phyloP scores from a whole-genome alignment of 2,329 filamentous ascomycete genomes.

The Scorias spongiosa region DNA sequence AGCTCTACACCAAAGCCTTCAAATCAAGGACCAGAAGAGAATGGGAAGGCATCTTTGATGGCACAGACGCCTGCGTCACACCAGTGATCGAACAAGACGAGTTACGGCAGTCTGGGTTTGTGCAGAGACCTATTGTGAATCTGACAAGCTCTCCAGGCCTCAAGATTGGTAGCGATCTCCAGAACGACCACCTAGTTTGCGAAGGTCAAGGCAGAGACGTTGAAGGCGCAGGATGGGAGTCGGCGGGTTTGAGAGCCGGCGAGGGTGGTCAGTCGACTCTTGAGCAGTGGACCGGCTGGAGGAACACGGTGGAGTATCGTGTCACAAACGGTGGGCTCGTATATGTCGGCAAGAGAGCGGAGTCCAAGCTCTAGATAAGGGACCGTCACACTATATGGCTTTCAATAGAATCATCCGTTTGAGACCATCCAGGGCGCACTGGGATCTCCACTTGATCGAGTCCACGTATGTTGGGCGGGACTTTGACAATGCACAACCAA shows the following conservation, averaged over 20 bases:
- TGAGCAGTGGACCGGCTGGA: constrained; percentile 63
- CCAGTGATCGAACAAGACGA: constrained; percentile 67
- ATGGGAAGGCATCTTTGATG: constrained; percentile 80
- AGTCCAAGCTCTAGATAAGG: constrained; percentile 5
- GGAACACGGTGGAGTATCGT: constrained; percentile 54
- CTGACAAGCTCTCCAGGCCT: constrained; percentile 54
- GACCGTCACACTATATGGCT: not conserved
- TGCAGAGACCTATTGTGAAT: constrained; percentile 56
- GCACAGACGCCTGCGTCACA: constrained; percentile 83
- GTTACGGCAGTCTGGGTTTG: constrained; percentile 47
- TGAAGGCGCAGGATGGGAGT: constrained; percentile 52
- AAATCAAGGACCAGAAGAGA: constrained; percentile 53
- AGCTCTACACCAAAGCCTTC: constrained; percentile 49
- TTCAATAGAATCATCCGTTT: no score
- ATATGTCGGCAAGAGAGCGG: constrained; percentile 3
- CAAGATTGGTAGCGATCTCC: constrained; percentile 39
- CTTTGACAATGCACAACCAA: no score
- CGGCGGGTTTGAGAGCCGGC: constrained; percentile 45
- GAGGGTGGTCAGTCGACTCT: constrained; percentile 58
- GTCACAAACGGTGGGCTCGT: constrained; percentile 48
- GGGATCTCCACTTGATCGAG: no score
- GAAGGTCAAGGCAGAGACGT: constrained; percentile 51
- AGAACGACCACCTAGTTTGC: constrained; percentile 23
- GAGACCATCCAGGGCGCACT: no score
- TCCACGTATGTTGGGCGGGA: no score